Base-by-base conservation (phyloP, 1,139 yeast genomes). In the Hansenula sp. region DNA sequence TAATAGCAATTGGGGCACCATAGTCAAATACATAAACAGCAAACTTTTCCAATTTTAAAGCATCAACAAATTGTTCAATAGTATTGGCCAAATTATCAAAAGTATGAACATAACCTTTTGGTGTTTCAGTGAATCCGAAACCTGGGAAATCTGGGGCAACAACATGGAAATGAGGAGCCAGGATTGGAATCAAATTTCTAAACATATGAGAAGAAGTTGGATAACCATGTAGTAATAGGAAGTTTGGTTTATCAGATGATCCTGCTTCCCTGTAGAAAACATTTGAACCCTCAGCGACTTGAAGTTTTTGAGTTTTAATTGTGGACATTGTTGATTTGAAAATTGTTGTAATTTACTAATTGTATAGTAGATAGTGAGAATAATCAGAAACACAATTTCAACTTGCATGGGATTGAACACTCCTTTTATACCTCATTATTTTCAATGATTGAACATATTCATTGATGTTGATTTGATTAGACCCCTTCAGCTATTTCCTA, bases 121-220 rank as follows among this genome's bases (percentile, higher is more conserved):
- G 63, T n/a, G 54, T 49, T 40, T 58, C 58, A 5, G 76, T 71
- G 38, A 55, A 61, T 1, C 77, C 77, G 51, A 59, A 72, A 2
- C 74, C 68, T 16, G 77, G 77, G 31, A 72, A 54, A 53, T 72
- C 76, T 3, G 77, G 76, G 4, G 76, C 76, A 46, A 72, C 44
- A 10, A 72, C 61, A 46, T 66, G 73, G 50, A 60, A 71, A 30
- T 61, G 49, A 8, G 65, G 52, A 6, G 68, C 59, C 29, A 72
- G 57, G 24, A 67, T 47, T 9, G 71, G 67, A 36, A 71, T 67
- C 48, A 72, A 48, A 36, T 62, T 51, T 37, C 68, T 58, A 52
- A 58, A 72, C 65, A 62, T 65, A 46, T 63, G 59, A 0, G 76
- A 71, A 3, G 75, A 67, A 2, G 74, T 60, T 12, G 77, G 77